Conservation (phyloP, 306 rosid genomes). For the Fagus crenata region DNA sequence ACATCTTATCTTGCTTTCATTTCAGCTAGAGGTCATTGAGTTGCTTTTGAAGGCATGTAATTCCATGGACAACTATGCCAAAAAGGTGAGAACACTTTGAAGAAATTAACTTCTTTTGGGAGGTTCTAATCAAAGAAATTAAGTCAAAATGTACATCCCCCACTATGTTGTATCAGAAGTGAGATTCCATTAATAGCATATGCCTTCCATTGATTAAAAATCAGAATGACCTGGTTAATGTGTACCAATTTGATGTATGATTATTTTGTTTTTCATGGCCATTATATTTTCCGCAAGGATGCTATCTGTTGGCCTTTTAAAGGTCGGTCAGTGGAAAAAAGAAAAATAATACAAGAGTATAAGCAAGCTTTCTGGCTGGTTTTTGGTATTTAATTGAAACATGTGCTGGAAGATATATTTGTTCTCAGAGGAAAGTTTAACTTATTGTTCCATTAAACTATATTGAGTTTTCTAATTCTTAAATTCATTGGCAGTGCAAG, state of each 20-base stretch:
- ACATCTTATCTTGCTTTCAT: slow-evolving; percentile 25
- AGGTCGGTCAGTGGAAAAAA: neutral
- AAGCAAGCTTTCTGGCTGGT: neutral
- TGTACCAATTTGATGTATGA: neutral
- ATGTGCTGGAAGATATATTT: neutral
- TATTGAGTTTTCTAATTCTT: neutral
- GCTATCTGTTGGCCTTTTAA: neutral
- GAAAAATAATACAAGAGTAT: neutral
- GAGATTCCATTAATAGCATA: neutral
- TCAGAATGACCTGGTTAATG: too few relatives aligned
- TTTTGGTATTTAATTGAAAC: neutral
- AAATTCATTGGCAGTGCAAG: slow-evolving; percentile 72
- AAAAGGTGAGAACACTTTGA: slow-evolving; percentile 51
- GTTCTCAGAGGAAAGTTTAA: neutral
- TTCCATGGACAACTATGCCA: slow-evolving; percentile 49
- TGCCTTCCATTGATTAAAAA: neutral
- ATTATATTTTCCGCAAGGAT: neutral
- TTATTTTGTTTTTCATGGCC: slow-evolving; percentile 1
- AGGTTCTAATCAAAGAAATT: neutral
- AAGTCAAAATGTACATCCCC: neutral
- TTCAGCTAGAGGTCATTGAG: slow-evolving; percentile 71
- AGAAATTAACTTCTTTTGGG: neutral
- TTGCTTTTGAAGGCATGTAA: slow-evolving; percentile 70
- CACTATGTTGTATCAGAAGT: neutral
- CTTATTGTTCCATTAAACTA: neutral